A percentile compares a stretch with the other conserved stretches of the same genome.
Evolutionary conservation across 768 basidiomycete genomes (phyloP).

Genomic region (Boletus coccyginus): DNA sequence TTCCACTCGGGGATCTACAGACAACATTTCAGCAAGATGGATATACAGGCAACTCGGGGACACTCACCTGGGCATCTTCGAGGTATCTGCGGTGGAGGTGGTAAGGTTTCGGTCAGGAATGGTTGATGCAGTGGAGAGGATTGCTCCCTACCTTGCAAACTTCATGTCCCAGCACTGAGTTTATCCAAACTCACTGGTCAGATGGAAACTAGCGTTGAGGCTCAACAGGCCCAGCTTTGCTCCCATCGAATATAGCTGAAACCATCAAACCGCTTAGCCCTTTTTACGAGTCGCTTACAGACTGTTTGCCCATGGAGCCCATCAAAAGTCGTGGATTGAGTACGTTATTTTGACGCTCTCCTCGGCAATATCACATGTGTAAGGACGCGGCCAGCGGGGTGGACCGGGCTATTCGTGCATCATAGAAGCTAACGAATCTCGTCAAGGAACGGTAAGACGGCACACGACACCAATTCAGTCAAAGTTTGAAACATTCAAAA

Average conservation of each 20-base stretch:
- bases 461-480: neutral
- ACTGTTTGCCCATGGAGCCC: too few species aligned
- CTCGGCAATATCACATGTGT: too few species aligned
- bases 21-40: neutral
- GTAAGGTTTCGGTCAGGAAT: neutral
- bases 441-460: neutral
- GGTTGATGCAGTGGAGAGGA: neutral
- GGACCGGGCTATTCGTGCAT: slow-evolving; percentile 8
- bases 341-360: too few species aligned
- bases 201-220: neutral
- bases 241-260: neutral
- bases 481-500: slow-evolving; percentile 5
- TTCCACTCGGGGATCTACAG: slow-evolving; percentile 64
- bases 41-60: neutral
- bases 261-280: too few species aligned
- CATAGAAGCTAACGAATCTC: neutral
- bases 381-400: slow-evolving; percentile 7
- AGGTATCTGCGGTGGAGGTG: slow-evolving; percentile 48
- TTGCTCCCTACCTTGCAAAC: slow-evolving; percentile 50
- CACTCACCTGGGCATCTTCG: slow-evolving; percentile 60
- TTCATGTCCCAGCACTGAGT: slow-evolving; percentile 41
- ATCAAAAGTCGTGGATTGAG: too few species aligned
- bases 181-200: neutral
- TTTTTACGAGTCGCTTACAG: too few species aligned
- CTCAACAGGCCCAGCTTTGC: neutral